Percentiles rank a stretch among this genome's conserved stretches.
Evolutionary conservation across 116 monocot genomes (phyloP).

Genomic region (Zostera marina): DNA sequence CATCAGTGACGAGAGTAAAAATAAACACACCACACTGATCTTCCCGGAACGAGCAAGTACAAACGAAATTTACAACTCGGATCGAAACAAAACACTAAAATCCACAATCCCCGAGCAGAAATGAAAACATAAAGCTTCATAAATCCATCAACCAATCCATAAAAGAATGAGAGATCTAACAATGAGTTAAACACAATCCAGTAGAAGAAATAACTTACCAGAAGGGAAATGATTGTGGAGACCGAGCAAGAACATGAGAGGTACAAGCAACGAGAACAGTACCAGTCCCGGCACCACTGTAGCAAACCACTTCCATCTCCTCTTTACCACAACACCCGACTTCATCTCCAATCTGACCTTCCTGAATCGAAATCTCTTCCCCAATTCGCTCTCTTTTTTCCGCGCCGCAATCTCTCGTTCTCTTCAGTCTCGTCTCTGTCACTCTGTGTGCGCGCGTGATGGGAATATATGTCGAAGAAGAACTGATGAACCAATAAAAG

Average conservation of each 20-base stretch:
- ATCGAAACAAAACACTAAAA: not conserved
- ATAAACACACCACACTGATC: not conserved
- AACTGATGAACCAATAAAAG: too few species aligned
- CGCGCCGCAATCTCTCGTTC: not conserved
- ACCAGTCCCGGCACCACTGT: slow-evolving; percentile 24
- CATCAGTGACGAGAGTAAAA: not conserved
- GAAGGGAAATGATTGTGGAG: slow-evolving; percentile 30
- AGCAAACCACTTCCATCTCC: slow-evolving; percentile 32
- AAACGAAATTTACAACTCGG: not conserved
- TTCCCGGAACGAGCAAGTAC: not conserved
- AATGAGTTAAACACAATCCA: not conserved
- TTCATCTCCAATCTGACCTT: slow-evolving; percentile 11
- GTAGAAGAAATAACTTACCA: slow-evolving; percentile 8
- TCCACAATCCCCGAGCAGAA: not conserved
- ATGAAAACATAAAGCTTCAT: not conserved
- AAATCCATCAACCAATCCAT: not conserved
- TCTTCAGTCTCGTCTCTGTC: not conserved
- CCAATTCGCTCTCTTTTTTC: not conserved
- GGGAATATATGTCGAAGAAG: too few species aligned
- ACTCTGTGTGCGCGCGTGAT: too few species aligned
- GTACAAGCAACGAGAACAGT: slow-evolving; percentile 35
- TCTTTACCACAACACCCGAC: slow-evolving; percentile 17
- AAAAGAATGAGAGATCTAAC: not conserved
- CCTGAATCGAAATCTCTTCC: not conserved
- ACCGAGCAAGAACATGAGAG: slow-evolving; percentile 37